These are phyloP conservation scores for Babesia caballi DNA, from an alignment of 169 alveolate species.

Conservation along the genomic window DNA sequence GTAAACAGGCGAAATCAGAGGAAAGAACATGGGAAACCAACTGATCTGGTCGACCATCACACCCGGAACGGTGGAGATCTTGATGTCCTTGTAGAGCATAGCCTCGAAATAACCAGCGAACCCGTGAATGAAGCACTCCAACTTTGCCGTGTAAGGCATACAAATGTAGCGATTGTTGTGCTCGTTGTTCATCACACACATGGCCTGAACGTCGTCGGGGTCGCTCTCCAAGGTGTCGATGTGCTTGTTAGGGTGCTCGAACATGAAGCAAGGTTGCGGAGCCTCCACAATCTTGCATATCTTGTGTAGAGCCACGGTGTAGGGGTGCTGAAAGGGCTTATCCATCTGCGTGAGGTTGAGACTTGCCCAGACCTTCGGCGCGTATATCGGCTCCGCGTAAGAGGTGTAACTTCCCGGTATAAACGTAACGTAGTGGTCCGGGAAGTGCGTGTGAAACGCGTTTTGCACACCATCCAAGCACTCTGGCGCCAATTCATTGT, in stretches of 20 bases:
- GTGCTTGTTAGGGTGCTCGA: conserved; percentile 57
- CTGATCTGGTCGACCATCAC: conserved; percentile 59
- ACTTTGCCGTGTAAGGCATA: conserved; percentile 53
- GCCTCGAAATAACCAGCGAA: conserved; percentile 74
- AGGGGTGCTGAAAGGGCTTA: conserved; percentile 43
- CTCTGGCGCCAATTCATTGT: conserved; percentile 78
- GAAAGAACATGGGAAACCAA: conserved; percentile 79
- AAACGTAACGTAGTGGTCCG: conserved; percentile 32
- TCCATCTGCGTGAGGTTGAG: conserved; percentile 7
- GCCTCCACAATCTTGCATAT: conserved; percentile 45
- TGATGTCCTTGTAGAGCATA: conserved; percentile 60
- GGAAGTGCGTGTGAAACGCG: conserved; percentile 47
- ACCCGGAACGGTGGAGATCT: conserved; percentile 69
- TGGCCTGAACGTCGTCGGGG: conserved; percentile 9
- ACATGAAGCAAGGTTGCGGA: conserved; percentile 59
- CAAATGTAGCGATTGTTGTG: conserved; percentile 66
- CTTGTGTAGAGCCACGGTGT: conserved; percentile 54
- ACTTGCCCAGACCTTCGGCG: conserved; percentile 69
- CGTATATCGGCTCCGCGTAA: conserved; percentile 71
- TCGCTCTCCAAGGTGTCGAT: not conserved
- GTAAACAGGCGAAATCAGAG: conserved; percentile 57
- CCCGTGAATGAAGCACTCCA: conserved; percentile 70
- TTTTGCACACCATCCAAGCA: conserved; percentile 73
- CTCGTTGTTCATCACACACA: conserved; percentile 10
- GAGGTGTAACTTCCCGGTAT: conserved; percentile 72